Percentiles rank a stretch among this genome's conserved stretches.
Evolutionary conservation across 257 asterid species (phyloP).

Genomic region (Solanum sitiens): DNA sequence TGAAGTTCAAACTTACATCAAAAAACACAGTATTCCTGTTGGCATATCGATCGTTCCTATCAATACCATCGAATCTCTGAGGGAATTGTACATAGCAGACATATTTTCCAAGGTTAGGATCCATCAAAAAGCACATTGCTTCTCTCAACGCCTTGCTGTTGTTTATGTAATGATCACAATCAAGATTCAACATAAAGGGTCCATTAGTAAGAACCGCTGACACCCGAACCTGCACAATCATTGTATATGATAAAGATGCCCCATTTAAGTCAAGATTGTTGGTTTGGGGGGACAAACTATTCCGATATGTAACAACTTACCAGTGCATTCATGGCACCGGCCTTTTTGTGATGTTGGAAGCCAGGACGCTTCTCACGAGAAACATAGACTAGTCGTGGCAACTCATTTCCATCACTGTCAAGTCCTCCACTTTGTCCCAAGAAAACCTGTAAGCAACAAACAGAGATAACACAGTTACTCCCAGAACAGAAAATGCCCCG

Average conservation of each 20-base stretch:
- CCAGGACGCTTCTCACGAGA: constrained; percentile 99
- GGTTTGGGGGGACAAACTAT: background rate
- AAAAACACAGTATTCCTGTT: constrained; percentile 95
- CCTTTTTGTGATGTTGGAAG: constrained; percentile 95
- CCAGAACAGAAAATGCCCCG: background rate
- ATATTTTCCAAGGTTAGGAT: constrained; percentile 93
- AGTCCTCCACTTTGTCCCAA: constrained; percentile 97
- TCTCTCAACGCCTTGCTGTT: constrained; percentile 98
- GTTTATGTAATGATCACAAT: constrained; percentile 96
- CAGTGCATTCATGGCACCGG: constrained; percentile 98
- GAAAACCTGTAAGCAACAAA: constrained; percentile 56
- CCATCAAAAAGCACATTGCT: constrained; percentile 96
- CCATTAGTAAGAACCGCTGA: constrained; percentile 98
- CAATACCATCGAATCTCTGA: constrained; percentile 96
- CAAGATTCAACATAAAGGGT: constrained; percentile 96
- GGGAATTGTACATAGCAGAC: constrained; percentile 97
- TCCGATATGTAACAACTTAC: constrained; percentile 33
- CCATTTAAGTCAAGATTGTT: background rate
- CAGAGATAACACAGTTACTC: constrained; percentile 5
- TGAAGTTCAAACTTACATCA: constrained; percentile 48
- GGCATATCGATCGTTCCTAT: constrained; percentile 89
- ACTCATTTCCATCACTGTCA: constrained; percentile 91
- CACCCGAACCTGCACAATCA: constrained; percentile 72
- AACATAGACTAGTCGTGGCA: constrained; percentile 87
- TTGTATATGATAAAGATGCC: constrained; percentile 4